These are phyloP conservation scores for Serendipita sp. DNA, from an alignment of 768 basidiomycete genomes.

Conservation along the genomic window DNA sequence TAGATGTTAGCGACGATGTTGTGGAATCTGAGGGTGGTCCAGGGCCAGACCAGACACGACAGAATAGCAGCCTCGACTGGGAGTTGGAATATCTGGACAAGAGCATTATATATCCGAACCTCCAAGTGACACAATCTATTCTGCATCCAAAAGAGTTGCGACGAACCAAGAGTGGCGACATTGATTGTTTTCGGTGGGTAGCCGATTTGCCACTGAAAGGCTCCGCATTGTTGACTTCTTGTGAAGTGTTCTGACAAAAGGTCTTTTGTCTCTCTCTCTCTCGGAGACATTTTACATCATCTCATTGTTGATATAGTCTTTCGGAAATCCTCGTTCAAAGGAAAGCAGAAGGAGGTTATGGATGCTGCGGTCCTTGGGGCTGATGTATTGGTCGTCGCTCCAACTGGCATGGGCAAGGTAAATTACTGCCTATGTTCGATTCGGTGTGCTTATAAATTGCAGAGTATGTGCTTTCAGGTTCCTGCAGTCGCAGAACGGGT, in stretches of 20 bases:
- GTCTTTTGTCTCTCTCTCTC: neutral
- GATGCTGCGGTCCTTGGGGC: slow-evolving; percentile 51
- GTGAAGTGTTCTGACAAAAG: neutral
- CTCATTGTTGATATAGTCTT: slow-evolving; percentile 32
- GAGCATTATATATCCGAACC: neutral
- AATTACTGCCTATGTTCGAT: neutral
- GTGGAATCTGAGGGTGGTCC: neutral
- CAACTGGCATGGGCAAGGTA: slow-evolving; percentile 84
- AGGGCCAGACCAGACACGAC: neutral
- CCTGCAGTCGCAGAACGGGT: slow-evolving; percentile 57
- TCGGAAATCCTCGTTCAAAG: slow-evolving; percentile 50
- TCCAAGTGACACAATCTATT: neutral
- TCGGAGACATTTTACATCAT: neutral
- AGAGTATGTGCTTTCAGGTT: slow-evolving; percentile 78
- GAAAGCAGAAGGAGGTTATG: slow-evolving; percentile 62
- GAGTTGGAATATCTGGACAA: neutral
- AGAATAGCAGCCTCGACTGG: neutral
- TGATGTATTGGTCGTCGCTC: slow-evolving; percentile 67
- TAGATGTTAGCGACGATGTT: neutral
- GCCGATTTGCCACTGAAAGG: neutral
- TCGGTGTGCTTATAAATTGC: neutral
- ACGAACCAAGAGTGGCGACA: neutral
- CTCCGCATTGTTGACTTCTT: neutral
- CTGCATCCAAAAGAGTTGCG: neutral
- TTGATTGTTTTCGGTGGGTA: neutral